Evolutionary conservation across 208 protist genomes (phyloP).

Genomic region (Crithidia thermophila): DNA sequence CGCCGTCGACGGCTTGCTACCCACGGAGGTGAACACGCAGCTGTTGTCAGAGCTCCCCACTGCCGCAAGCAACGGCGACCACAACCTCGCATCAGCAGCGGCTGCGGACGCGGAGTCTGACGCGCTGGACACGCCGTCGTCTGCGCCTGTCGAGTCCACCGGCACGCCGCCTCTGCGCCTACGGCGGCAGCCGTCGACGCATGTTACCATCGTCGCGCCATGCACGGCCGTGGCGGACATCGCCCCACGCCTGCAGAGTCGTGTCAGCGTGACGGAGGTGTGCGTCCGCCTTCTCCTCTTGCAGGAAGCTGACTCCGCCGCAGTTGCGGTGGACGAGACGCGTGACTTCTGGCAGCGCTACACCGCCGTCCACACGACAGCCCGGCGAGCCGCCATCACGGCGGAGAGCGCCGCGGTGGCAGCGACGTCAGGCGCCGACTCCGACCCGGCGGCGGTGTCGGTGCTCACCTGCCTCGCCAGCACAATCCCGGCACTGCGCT

Average conservation of each 20-base stretch:
- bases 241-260: slow-evolving; percentile 15
- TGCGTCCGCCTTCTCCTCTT: slow-evolving; percentile 25
- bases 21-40: background rate
- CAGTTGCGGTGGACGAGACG: slow-evolving; percentile 6
- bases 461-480: slow-evolving; percentile 19
- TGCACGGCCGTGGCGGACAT: background rate
- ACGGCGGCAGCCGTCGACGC: background rate
- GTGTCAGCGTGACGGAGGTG: slow-evolving; percentile 25
- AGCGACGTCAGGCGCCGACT: background rate
- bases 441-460: background rate
- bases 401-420: background rate
- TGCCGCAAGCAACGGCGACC: background rate
- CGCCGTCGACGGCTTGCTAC: slow-evolving; percentile 2
- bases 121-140: too few relatives aligned
- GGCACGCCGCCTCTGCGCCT: background rate
- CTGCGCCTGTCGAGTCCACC: too few relatives aligned
- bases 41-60: background rate
- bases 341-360: slow-evolving; percentile 31
- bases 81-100: too few relatives aligned
- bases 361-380: slow-evolving; percentile 16
- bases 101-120: too few relatives aligned
- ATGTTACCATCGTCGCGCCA: background rate
- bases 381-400: slow-evolving; percentile 1
- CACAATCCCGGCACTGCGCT: slow-evolving; percentile 16
- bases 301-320: slow-evolving; percentile 2